Conservation (phyloP, 805 yeast genomes). For the Candida montana region DNA sequence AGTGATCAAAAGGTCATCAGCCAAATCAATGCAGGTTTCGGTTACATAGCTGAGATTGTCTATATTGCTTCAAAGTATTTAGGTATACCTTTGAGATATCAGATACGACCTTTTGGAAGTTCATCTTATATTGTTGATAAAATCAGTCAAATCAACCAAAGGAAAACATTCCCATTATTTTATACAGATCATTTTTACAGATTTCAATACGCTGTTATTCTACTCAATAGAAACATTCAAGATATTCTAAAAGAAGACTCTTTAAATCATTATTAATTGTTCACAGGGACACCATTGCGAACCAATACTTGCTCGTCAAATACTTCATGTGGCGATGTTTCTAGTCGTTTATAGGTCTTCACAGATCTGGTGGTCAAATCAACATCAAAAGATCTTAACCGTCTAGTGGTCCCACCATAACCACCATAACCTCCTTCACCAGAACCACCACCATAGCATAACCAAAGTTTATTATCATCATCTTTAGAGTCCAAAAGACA, state of each 20-base stretch:
- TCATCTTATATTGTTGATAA: slow-evolving; percentile 36
- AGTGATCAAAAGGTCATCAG: slow-evolving; percentile 14
- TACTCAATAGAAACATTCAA: slow-evolving; percentile 32
- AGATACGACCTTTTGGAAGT: slow-evolving; percentile 34
- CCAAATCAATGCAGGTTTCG: slow-evolving; percentile 30
- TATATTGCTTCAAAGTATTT: slow-evolving; percentile 28
- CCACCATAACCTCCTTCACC: slow-evolving; percentile 98
- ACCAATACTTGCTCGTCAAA: slow-evolving; percentile 40
- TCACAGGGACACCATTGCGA: slow-evolving; percentile 11
- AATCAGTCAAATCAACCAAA: slow-evolving; percentile 27
- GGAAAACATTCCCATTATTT: slow-evolving; percentile 35
- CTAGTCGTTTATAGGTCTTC: slow-evolving; percentile 69
- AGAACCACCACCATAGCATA: slow-evolving; percentile 90
- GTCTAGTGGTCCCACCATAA: slow-evolving; percentile 79
- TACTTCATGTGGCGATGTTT: slow-evolving; percentile 43
- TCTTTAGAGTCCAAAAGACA: slow-evolving; percentile 57
- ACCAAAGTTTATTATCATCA: slow-evolving; percentile 47
- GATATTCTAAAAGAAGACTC: slow-evolving; percentile 23
- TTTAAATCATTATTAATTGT: slow-evolving; percentile 4
- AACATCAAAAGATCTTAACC: slow-evolving; percentile 68
- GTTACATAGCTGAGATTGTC: slow-evolving; percentile 31
- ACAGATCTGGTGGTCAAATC: slow-evolving; percentile 41
- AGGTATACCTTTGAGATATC: slow-evolving; percentile 34
- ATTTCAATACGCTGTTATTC: slow-evolving; percentile 35
- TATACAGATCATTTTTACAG: slow-evolving; percentile 32